Evolutionary conservation across 768 basidiomycete species (phyloP).

Genomic region (Lactarius trivialis): DNA sequence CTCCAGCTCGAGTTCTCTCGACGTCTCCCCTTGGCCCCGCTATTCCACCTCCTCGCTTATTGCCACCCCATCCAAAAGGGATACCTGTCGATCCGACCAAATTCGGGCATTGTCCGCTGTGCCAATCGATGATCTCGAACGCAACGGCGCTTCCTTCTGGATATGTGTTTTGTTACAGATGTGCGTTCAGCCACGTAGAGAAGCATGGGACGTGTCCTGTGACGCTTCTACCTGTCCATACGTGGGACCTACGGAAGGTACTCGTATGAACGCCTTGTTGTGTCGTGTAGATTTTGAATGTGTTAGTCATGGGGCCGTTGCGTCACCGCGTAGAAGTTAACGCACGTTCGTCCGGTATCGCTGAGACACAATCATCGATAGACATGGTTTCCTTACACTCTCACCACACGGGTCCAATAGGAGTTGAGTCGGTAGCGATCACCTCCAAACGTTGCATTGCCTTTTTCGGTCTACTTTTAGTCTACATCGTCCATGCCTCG

Average conservation of each 20-base stretch:
- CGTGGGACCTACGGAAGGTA: conserved; percentile 85
- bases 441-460: conserved; percentile 2
- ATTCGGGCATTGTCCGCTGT: conserved; percentile 86
- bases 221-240: conserved; percentile 66
- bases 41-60: conserved; percentile 70
- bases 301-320: conserved; percentile 14
- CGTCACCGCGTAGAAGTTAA: conserved; percentile 16
- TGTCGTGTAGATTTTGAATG: conserved; percentile 4
- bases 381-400: conserved; percentile 12
- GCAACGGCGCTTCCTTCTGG: conserved; percentile 88
- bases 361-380: conserved; percentile 14
- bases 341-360: conserved; percentile 44
- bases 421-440: neutral
- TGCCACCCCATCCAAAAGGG: conserved; percentile 68
- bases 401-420: conserved; percentile 3
- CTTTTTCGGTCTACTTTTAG: conserved; percentile 1
- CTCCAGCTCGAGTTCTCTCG: conserved; percentile 70
- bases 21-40: conserved; percentile 57
- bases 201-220: conserved; percentile 78
- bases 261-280: conserved; percentile 42
- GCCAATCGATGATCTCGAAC: conserved; percentile 65
- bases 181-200: conserved; percentile 79
- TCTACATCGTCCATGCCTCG: neutral
- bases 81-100: conserved; percentile 52
- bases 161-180: conserved; percentile 93